These are phyloP conservation scores for Mitragyna speciosa DNA, from an alignment of 257 asterid species.

Conservation along the genomic window DNA sequence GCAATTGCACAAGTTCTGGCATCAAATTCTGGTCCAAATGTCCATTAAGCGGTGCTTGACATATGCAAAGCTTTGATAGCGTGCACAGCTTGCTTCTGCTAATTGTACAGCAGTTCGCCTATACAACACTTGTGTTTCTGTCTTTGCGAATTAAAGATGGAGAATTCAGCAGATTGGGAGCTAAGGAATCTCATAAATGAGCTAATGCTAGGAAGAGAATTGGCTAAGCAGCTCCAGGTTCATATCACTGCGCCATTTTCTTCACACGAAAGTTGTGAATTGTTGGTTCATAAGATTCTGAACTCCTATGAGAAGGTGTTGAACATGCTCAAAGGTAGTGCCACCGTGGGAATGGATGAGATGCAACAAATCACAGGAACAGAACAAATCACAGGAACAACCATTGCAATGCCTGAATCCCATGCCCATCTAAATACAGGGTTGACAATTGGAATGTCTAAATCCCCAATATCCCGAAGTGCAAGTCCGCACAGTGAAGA, in stretches of 20 bases:
- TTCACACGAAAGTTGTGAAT: slow-evolving; percentile 38
- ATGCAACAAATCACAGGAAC: neutral
- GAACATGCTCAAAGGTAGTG: slow-evolving; percentile 35
- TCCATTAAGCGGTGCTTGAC: neutral
- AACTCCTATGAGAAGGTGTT: slow-evolving; percentile 54
- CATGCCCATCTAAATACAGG: slow-evolving; percentile 16
- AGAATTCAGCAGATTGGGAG: slow-evolving; percentile 36
- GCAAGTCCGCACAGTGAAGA: slow-evolving; percentile 55
- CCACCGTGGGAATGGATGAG: neutral
- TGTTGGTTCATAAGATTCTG: slow-evolving; percentile 53
- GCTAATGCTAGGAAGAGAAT: slow-evolving; percentile 58
- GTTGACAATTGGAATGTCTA: slow-evolving; percentile 21
- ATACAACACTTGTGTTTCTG: neutral
- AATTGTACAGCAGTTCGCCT: neutral
- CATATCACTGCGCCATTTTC: slow-evolving; percentile 45
- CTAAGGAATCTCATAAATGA: slow-evolving; percentile 40
- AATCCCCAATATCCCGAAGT: slow-evolving; percentile 39
- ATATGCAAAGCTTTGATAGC: neutral
- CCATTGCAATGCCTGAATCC: slow-evolving; percentile 29
- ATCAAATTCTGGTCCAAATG: neutral
- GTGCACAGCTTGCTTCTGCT: neutral
- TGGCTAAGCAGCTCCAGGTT: slow-evolving; percentile 58
- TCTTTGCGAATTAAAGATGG: slow-evolving; percentile 32
- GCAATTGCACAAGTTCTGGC: neutral
- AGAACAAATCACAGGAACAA: neutral